phyloP scores from a whole-genome alignment of 1,139 yeast species.

The Zygotorulaspora mrakii region DNA sequence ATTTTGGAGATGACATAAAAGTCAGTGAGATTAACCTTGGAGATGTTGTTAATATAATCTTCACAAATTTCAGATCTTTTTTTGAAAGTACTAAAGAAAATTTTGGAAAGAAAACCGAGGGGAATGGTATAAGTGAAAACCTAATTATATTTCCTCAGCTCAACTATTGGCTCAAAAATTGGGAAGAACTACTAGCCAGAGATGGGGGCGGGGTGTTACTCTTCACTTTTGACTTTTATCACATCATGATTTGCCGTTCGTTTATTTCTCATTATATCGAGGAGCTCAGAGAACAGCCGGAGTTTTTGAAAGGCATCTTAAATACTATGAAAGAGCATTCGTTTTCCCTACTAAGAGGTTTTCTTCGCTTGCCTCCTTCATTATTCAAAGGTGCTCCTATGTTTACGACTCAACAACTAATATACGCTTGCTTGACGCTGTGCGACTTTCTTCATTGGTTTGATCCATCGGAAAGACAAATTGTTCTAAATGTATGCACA shows the following conservation, averaged over 20 bases:
- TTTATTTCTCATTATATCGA: constrained; percentile 32
- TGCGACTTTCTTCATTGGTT: constrained; percentile 44
- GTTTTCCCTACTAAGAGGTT: constrained; percentile 42
- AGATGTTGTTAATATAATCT: constrained; percentile 34
- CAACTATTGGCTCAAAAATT: constrained; percentile 42
- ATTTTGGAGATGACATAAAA: constrained; percentile 49
- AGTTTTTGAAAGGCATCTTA: constrained; percentile 33
- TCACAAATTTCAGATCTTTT: constrained; percentile 29
- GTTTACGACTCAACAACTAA: constrained; percentile 46
- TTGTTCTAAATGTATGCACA: constrained; percentile 44
- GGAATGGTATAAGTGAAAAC: constrained; percentile 3
- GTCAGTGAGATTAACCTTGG: constrained; percentile 46
- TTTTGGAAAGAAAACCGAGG: constrained; percentile 11
- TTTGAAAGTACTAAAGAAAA: constrained; percentile 14
- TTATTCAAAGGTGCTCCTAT: constrained; percentile 51
- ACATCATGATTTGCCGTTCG: constrained; percentile 43
- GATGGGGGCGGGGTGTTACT: constrained; percentile 45
- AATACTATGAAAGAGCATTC: constrained; percentile 44
- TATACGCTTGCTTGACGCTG: constrained; percentile 49
- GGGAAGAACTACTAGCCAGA: constrained; percentile 43
- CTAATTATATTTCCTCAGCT: constrained; percentile 34
- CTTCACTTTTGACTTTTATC: constrained; percentile 45
- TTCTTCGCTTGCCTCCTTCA: constrained; percentile 43
- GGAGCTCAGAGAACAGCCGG: constrained; percentile 19
- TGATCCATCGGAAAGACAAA: constrained; percentile 38